phyloP scores from a whole-genome alignment of 345 rosid genomes.

The Sapria himalayana region DNA sequence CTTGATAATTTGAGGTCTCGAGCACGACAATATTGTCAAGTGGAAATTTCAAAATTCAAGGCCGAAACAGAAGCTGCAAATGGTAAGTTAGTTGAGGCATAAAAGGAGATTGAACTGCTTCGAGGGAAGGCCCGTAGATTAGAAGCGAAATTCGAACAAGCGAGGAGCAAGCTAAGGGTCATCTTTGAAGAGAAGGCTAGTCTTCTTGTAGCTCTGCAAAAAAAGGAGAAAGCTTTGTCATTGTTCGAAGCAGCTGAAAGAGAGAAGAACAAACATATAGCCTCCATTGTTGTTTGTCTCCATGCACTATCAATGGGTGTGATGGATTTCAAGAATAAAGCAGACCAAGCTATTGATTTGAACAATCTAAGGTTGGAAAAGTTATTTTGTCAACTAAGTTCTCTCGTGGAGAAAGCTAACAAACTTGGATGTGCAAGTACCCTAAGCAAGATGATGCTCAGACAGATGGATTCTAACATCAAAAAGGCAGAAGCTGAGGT shows the following conservation, averaged over 20 bases:
- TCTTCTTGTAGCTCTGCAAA: constrained; percentile 14
- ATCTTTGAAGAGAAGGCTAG: constrained; percentile 22
- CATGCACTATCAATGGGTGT: constrained; percentile 16
- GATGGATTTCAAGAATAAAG: constrained; percentile 23
- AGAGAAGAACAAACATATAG: constrained; percentile 22
- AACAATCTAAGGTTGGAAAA: constrained; percentile 36
- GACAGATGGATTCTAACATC: constrained; percentile 40
- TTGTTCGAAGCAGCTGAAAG: constrained; percentile 24
- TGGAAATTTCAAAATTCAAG: constrained; percentile 13
- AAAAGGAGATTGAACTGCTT: constrained; percentile 16
- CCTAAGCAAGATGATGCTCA: constrained; percentile 30
- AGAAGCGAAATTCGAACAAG: constrained; percentile 16
- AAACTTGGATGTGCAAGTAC: constrained; percentile 19
- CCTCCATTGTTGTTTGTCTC: constrained; percentile 15
- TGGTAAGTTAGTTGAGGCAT: constrained; percentile 17
- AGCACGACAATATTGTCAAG: constrained; percentile 18
- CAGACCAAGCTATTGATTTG: constrained; percentile 17
- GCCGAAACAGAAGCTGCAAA: constrained; percentile 16
- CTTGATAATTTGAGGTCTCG: constrained; percentile 15
- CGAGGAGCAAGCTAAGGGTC: constrained; percentile 15
- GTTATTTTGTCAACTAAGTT: constrained; percentile 21
- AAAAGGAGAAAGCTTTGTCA: constrained; percentile 15
- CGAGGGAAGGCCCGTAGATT: constrained; percentile 16
- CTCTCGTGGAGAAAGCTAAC: constrained; percentile 21
- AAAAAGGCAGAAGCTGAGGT: constrained; percentile 92